Conservation (phyloP, 176 grass and related monocot genomes). For the Eremochloa ophiuroides region DNA sequence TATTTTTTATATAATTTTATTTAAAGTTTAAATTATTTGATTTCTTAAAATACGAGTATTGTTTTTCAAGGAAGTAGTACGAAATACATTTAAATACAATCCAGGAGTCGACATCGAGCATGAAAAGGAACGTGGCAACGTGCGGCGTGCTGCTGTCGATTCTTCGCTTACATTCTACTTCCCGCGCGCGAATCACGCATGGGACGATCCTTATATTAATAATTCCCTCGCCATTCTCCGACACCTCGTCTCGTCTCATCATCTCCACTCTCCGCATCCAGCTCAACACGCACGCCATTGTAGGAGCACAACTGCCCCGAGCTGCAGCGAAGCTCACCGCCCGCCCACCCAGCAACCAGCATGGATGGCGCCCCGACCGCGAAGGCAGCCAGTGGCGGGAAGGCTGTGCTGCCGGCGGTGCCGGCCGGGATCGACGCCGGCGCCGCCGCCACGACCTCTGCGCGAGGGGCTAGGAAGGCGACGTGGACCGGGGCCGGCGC, state of each 20-base stretch:
- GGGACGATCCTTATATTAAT: background rate
- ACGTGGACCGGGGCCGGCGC: background rate
- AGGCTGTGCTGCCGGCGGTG: background rate
- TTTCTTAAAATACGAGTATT: no score
- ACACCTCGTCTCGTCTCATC: no score
- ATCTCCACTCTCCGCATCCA: background rate
- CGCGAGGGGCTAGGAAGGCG: background rate
- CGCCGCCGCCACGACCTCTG: background rate
- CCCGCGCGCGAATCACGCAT: background rate
- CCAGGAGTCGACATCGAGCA: no score
- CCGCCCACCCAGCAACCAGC: background rate
- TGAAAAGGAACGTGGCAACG: no score
- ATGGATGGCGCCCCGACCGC: background rate
- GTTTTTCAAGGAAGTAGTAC: no score
- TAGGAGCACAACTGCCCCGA: background rate
- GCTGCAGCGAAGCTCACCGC: background rate
- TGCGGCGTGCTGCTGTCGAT: no score
- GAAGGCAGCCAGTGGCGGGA: background rate
- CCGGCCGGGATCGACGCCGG: background rate
- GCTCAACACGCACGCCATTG: background rate
- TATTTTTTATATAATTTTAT: no score
- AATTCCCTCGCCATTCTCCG: background rate
- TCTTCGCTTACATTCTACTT: background rate
- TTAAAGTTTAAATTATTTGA: no score
- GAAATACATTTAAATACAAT: no score